Percentiles rank a stretch among this genome's conserved stretches.
Evolutionary conservation across 179 eudicot genomes (phyloP).

Genomic region (Silene noctiflora): DNA sequence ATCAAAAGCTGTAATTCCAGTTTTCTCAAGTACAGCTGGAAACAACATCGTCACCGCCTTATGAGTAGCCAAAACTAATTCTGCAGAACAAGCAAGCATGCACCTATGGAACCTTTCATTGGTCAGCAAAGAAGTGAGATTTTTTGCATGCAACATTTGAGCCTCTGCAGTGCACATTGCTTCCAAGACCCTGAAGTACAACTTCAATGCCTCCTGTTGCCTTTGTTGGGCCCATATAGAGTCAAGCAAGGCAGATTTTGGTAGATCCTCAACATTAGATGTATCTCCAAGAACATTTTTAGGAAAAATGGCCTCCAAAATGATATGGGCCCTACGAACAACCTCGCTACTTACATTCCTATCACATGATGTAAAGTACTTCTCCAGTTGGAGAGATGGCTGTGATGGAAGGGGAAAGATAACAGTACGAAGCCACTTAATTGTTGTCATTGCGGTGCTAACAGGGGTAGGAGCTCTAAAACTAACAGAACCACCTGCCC

Average conservation of each 20-base stretch:
- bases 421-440: conserved; percentile 85
- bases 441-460: conserved; percentile 98
- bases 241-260: conserved; percentile 74
- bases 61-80: conserved; percentile 93
- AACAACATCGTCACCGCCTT: conserved; percentile 94
- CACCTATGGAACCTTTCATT: conserved; percentile 98
- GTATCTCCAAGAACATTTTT: conserved; percentile 68
- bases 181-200: conserved; percentile 84
- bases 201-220: conserved; percentile 71
- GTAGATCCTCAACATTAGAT: conserved; percentile 45
- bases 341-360: conserved; percentile 67
- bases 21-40: conserved; percentile 94
- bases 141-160: conserved; percentile 59
- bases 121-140: conserved; percentile 77
- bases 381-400: conserved; percentile 70
- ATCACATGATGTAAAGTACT: conserved; percentile 66
- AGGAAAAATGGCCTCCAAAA: conserved; percentile 92
- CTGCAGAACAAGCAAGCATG: conserved; percentile 99
- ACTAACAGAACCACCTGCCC: conserved; percentile 28
- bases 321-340: conserved; percentile 68
- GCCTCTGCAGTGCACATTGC: conserved; percentile 90
- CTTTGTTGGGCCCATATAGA: conserved; percentile 94
- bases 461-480: conserved; percentile 76
- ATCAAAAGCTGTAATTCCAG: conserved; percentile 97
- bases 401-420: conserved; percentile 78